Base-by-base conservation (phyloP, 768 basidiomycete species). In the Kwoniella sp. region DNA sequence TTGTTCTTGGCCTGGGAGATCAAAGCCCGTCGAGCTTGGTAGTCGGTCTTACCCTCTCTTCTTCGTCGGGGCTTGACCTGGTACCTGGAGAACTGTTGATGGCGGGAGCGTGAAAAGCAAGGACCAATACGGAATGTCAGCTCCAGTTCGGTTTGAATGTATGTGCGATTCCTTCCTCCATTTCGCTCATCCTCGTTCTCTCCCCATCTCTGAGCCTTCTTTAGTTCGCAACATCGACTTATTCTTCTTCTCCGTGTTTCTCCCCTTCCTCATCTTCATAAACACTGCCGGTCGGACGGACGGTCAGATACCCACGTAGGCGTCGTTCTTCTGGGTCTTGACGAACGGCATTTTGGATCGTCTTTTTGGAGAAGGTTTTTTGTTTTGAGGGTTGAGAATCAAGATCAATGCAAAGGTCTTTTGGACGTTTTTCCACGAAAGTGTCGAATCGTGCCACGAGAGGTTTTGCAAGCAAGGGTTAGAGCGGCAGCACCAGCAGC, bases 1-100 rank as follows among this genome's bases (percentile, higher is more conserved):
- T 98, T 98, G 88, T 97, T 98, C 87, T 99, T 99, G 65, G 96
- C 93, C 86, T 99, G 96, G 65, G 91, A 88, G 71, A 98, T 88
- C 61, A 99, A 87, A 73, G 94, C 89, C 85, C 97, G 96, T 74
- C 96, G 91, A 70, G 96, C 96, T 77, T 98, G 97, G 87, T 98
- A 99, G 81, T 99, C 96, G 67, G 96, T 99, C 86, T 95, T 98
- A 66, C 96, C 96, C 85, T 99, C 96, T 81, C 93, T 88, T 73
- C 96, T 86, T 79, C 96, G 86, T 81, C 95, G 91, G 84, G 96
- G 96, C 85, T 98, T 98, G 78, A 98, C 94, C 85, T 96, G 93
- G 86, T 90, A 96, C 70, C 94, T 89, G 55, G 67, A 66, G 61
- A 63, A 66, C 31, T 31, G 25, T 28, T 12, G 25, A 20, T 8